phyloP scores from a whole-genome alignment of 2,329 filamentous ascomycete species.

The Penicillium verrucosum region DNA sequence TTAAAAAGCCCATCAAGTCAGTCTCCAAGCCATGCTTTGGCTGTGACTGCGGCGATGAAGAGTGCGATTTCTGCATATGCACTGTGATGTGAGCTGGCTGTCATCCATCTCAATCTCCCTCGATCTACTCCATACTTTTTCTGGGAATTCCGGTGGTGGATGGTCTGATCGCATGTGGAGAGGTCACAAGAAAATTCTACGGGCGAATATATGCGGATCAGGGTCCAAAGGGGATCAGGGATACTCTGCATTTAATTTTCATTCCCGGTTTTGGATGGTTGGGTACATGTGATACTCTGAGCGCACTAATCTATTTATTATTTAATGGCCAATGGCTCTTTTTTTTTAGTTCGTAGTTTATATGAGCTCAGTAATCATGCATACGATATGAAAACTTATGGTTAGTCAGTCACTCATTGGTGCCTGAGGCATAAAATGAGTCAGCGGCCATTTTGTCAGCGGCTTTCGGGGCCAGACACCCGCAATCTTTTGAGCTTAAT shows the following conservation, averaged over 20 bases:
- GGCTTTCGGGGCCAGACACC: neutral
- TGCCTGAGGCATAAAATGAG: neutral
- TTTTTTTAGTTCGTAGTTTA: neutral
- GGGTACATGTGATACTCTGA: neutral
- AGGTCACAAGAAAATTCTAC: neutral
- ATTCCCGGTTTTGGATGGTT: neutral
- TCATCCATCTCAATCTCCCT: neutral
- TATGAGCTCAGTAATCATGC: neutral
- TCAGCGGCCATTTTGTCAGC: constrained; percentile 1
- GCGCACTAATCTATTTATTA: neutral
- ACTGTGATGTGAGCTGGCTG: constrained; percentile 36
- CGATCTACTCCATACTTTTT: neutral
- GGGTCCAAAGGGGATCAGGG: neutral
- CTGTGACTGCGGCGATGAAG: constrained; percentile 42
- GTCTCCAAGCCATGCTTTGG: constrained; percentile 43
- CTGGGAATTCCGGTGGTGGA: neutral
- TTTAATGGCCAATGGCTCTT: neutral
- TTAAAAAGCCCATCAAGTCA: constrained; percentile 39
- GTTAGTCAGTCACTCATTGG: too few relatives aligned
- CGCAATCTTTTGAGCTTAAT: neutral
- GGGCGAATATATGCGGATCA: neutral
- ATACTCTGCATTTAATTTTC: too few relatives aligned
- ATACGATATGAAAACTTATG: too few relatives aligned
- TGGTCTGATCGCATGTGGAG: neutral
- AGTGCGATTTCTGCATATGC: constrained; percentile 43